These are phyloP conservation scores for Syzygium jambos DNA, from an alignment of 345 rosid species.

Conservation along the genomic window DNA sequence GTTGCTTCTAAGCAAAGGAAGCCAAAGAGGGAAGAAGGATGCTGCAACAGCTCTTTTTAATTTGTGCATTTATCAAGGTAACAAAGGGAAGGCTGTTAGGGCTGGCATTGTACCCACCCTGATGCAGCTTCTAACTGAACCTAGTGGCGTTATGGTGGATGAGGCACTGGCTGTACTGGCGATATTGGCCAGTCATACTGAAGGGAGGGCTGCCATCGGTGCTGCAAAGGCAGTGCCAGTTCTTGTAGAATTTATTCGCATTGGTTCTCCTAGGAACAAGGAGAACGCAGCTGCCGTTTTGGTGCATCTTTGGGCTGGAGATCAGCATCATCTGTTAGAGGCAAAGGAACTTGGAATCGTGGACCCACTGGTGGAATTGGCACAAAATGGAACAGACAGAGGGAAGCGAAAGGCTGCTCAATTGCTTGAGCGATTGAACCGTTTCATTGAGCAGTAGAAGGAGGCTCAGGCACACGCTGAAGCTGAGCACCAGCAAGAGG, in stretches of 20 bases:
- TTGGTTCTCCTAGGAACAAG: constrained; percentile 66
- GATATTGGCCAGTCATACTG: constrained; percentile 68
- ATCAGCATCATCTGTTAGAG: constrained; percentile 54
- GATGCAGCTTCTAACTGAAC: constrained; percentile 57
- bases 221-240: constrained; percentile 64
- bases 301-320: constrained; percentile 82
- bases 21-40: constrained; percentile 94
- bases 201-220: constrained; percentile 64
- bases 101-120: constrained; percentile 76
- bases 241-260: constrained; percentile 57
- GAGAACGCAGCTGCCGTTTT: constrained; percentile 84
- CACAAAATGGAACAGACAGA: constrained; percentile 84
- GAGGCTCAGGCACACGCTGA: constrained; percentile 35
- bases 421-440: constrained; percentile 71
- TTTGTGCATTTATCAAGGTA: constrained; percentile 94
- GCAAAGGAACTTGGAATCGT: constrained; percentile 79
- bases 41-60: constrained; percentile 98
- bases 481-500: not conserved
- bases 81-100: constrained; percentile 93
- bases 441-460: constrained; percentile 65
- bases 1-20: constrained; percentile 72
- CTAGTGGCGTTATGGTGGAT: constrained; percentile 74
- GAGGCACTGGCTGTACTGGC: constrained; percentile 80
- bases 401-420: constrained; percentile 94
- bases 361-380: constrained; percentile 70